phyloP scores from a whole-genome alignment of 164 flowering plant genomes.

The Annona cherimola region DNA sequence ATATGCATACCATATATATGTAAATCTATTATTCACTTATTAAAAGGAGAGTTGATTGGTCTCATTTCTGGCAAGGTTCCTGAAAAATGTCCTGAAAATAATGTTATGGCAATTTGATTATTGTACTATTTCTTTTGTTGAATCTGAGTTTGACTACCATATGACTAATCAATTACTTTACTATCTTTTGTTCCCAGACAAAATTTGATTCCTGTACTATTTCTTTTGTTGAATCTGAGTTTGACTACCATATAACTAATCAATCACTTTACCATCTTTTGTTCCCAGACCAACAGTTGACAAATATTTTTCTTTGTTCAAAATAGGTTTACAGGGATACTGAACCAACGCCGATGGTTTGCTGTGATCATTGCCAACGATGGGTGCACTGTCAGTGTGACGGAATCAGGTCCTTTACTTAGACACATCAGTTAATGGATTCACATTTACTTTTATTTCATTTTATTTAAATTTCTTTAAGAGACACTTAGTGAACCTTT shows the following conservation, averaged over 20 bases:
- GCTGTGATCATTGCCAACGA: slow-evolving; percentile 95
- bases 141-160: too few species aligned
- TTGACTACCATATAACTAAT: not conserved
- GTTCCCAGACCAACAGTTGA: not conserved
- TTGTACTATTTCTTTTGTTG: too few species aligned
- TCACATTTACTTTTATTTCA: not conserved
- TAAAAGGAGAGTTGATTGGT: not conserved
- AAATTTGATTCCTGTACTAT: too few species aligned
- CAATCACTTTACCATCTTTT: not conserved
- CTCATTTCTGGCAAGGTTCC: not conserved
- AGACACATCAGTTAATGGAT: not conserved
- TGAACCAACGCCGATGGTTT: slow-evolving; percentile 98
- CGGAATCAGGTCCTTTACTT: slow-evolving; percentile 72
- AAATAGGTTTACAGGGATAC: slow-evolving; percentile 96
- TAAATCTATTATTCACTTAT: not conserved
- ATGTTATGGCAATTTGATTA: too few species aligned
- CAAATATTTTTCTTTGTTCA: slow-evolving; percentile 3
- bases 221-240: too few species aligned
- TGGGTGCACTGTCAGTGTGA: slow-evolving; percentile 99
- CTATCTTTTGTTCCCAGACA: too few species aligned
- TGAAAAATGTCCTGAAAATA: too few species aligned
- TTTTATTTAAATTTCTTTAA: not conserved
- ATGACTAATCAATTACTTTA: too few species aligned
- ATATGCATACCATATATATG: not conserved
- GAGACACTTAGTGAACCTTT: not conserved